Conservation (phyloP, 257 asterid species). For the Scutellaria baicalensis region DNA sequence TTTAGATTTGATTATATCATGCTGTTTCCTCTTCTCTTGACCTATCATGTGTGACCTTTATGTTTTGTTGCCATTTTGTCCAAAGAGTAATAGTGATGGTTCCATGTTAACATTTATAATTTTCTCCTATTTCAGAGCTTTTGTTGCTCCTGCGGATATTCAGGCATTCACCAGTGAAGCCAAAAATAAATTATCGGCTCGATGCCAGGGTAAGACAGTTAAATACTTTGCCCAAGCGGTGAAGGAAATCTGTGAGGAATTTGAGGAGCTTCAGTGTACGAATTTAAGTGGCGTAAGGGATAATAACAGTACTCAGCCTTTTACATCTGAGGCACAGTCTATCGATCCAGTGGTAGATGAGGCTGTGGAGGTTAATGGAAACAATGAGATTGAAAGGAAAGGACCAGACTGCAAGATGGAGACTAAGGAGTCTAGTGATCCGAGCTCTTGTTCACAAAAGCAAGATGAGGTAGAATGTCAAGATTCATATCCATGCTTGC, state of each 20-base stretch:
- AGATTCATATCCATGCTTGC: constrained; percentile 22
- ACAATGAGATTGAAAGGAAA: constrained; percentile 18
- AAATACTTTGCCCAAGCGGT: constrained; percentile 74
- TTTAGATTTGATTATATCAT: not conserved
- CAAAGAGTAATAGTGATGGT: not conserved
- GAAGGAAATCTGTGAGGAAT: constrained; percentile 69
- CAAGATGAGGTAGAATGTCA: constrained; percentile 29
- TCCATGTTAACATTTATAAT: not conserved
- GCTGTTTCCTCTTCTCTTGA: not conserved
- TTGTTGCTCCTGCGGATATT: constrained; percentile 84
- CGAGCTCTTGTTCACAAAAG: constrained; percentile 36
- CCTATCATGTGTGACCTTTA: not conserved
- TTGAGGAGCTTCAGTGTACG: constrained; percentile 47
- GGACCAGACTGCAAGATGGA: constrained; percentile 26
- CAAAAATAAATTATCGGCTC: constrained; percentile 57
- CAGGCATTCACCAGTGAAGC: constrained; percentile 65
- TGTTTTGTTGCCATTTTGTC: not conserved
- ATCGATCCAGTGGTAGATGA: constrained; percentile 35
- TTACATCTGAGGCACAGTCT: constrained; percentile 31
- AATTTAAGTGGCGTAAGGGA: constrained; percentile 35
- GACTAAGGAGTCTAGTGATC: constrained; percentile 28
- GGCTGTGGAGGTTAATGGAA: constrained; percentile 26
- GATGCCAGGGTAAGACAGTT: constrained; percentile 59
- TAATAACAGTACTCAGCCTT: constrained; percentile 31
- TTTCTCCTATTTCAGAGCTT: constrained; percentile 56